Evolutionary conservation across 441 rosid genomes (phyloP), one percentile per base, ranked within the genome.

Genomic region (Syzygium syzygioides): DNA sequence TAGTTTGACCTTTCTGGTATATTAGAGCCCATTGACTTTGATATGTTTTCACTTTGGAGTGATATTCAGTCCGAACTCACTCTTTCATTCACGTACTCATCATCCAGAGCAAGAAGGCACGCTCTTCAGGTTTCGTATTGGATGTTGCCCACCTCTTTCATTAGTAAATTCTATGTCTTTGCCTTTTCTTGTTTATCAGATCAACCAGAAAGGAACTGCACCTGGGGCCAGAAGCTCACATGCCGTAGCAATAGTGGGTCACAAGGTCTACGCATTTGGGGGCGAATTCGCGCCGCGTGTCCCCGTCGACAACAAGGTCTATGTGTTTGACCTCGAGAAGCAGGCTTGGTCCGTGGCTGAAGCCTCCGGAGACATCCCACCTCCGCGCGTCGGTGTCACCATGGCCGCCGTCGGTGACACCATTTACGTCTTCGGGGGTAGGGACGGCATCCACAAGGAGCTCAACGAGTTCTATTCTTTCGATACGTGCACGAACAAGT

Each of bases 221-320:
- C 98, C 99, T n/a, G 99, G 99, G 90, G 97, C 99, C 59, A 93
- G 99, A 91, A 97, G 99, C 94, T 97, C 99, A 4, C 99, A 97
- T 37, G 98, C 99, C 90, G 90, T 97, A 80, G 88, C 98, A 89
- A 60, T 96, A 10, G 95, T 97, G 11, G 96, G 95, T 13, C 84
- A 90, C 54, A 95, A 94, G 91, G 94, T 94, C 60, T 96, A 96
- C n/a, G 95, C 95, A 55, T 96, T 97, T 45, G 99, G 99, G 7
- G 99, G 99, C 9, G 99, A 97, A 90, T 94, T 94, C 87, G 53
- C 90, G 10, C 99, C 99, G 0, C 96, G 99, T 62, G 98, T 96
- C 90, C 99, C 99, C 0, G 97, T 97, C 4, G 99, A 97, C 94
- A 95, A 96, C 95, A 86, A 93, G 7, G 95, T 97, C 86, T 90